Conservation (phyloP, 805 yeast species). For the Metschnikowia picachoensis region DNA sequence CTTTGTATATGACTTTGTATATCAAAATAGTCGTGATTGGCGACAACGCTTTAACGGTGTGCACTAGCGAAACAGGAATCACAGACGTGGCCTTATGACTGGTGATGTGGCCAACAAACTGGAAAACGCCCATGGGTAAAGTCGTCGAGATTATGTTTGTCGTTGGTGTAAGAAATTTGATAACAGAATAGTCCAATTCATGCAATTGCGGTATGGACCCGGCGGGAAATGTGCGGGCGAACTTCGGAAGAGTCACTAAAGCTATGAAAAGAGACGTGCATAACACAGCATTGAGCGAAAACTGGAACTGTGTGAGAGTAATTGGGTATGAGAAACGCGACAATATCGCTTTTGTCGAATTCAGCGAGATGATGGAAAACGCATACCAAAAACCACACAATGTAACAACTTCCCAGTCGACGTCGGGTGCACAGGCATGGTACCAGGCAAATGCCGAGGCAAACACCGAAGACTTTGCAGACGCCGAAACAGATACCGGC, state of each 20-base stretch:
- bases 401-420: slow-evolving; percentile 15
- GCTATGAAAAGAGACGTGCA: slow-evolving; percentile 45
- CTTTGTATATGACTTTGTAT: slow-evolving; percentile 59
- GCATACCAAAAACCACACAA: slow-evolving; percentile 79
- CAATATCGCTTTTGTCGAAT: slow-evolving; percentile 75
- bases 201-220: slow-evolving; percentile 20
- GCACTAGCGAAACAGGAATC: slow-evolving; percentile 93
- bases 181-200: slow-evolving; percentile 22
- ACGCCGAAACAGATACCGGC: not conserved
- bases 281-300: slow-evolving; percentile 62
- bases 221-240: slow-evolving; percentile 19
- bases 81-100: slow-evolving; percentile 88
- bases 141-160: slow-evolving; percentile 56
- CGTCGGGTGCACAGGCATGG: slow-evolving; percentile 8
- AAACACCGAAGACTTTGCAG: not conserved
- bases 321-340: slow-evolving; percentile 72
- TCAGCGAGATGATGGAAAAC: slow-evolving; percentile 74
- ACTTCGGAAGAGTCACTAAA: slow-evolving; percentile 27
- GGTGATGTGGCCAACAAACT: slow-evolving; percentile 86
- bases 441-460: slow-evolving; percentile 3
- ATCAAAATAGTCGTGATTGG: slow-evolving; percentile 85
- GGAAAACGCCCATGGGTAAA: slow-evolving; percentile 92
- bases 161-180: slow-evolving; percentile 52
- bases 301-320: slow-evolving; percentile 87
- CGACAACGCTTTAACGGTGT: slow-evolving; percentile 87